Conservation (phyloP, 257 asterid species). For the Cruciata laevipes region DNA sequence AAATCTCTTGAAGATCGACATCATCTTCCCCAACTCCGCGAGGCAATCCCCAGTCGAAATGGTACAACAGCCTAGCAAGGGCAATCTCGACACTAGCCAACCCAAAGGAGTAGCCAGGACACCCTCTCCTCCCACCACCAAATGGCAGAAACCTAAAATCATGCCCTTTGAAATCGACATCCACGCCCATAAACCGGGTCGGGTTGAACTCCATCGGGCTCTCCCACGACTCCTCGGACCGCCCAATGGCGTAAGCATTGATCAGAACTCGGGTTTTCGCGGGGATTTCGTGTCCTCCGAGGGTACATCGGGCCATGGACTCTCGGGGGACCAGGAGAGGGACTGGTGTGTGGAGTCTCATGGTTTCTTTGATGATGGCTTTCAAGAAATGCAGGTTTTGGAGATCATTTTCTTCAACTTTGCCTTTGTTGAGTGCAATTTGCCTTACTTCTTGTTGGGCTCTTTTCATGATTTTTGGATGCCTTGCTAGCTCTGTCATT, state of each 20-base stretch:
- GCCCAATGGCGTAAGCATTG: conserved; percentile 32
- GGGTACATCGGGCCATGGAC: conserved; percentile 25
- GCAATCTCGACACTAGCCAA: conserved; percentile 29
- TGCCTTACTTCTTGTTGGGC: conserved; percentile 30
- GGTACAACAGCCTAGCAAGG: conserved; percentile 24
- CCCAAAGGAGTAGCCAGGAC: conserved; percentile 35
- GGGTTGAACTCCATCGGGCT: conserved; percentile 24
- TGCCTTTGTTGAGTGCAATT: conserved; percentile 17
- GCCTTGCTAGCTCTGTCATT: conserved; percentile 32
- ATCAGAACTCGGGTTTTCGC: conserved; percentile 23
- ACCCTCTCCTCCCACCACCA: conserved; percentile 39
- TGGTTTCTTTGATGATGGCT: conserved; percentile 32
- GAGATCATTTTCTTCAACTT: conserved; percentile 28
- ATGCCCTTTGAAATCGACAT: conserved; percentile 27
- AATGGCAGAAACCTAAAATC: conserved; percentile 33
- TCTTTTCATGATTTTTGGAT: conserved; percentile 18
- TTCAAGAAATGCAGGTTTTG: conserved; percentile 22
- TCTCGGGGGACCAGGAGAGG: conserved; percentile 36
- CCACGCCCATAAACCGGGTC: conserved; percentile 16
- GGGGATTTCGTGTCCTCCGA: conserved; percentile 21
- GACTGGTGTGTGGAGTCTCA: conserved; percentile 30
- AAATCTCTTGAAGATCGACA: conserved; percentile 25
- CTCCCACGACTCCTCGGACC: conserved; percentile 22
- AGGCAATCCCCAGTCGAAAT: conserved; percentile 30
- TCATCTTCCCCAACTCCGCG: conserved; percentile 17